These are phyloP conservation scores for Fusarium sulawesiense DNA, from an alignment of 2,329 filamentous ascomycete genomes.

Conservation along the genomic window DNA sequence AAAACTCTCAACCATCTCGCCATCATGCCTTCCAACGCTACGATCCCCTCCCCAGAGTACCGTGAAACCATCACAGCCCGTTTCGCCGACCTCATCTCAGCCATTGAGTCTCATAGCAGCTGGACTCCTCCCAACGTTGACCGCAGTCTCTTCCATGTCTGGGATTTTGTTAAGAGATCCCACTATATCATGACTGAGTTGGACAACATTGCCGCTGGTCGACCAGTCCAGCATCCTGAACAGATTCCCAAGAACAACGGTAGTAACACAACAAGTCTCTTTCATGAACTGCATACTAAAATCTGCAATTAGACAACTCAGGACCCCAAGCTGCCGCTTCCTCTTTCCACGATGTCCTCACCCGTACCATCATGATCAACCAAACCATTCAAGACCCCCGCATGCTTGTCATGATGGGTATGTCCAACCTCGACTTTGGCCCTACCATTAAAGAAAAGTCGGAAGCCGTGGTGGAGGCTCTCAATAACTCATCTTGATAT, in stretches of 20 bases:
- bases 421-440: constrained; percentile 47
- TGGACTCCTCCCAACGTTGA: constrained; percentile 46
- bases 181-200: constrained; percentile 57
- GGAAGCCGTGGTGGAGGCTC: constrained; percentile 42
- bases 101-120: constrained; percentile 47
- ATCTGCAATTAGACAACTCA: constrained; percentile 27
- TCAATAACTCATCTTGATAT: constrained; percentile 1
- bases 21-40: constrained; percentile 31
- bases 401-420: constrained; percentile 50
- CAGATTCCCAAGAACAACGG: constrained; percentile 50
- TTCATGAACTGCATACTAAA: background rate
- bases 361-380: constrained; percentile 48
- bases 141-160: constrained; percentile 53
- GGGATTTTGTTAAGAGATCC: constrained; percentile 57
- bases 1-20: background rate
- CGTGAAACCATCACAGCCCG: constrained; percentile 44
- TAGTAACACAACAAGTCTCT: constrained; percentile 12
- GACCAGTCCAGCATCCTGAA: constrained; percentile 49
- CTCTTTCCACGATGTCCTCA: constrained; percentile 48
- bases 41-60: constrained; percentile 38
- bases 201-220: constrained; percentile 52
- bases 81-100: constrained; percentile 45
- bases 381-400: constrained; percentile 48
- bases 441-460: constrained; percentile 45
- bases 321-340: constrained; percentile 41